Evolutionary conservation across 495 filamentous ascomycete genomes (phyloP).

Genomic region (Neurospora sp.): DNA sequence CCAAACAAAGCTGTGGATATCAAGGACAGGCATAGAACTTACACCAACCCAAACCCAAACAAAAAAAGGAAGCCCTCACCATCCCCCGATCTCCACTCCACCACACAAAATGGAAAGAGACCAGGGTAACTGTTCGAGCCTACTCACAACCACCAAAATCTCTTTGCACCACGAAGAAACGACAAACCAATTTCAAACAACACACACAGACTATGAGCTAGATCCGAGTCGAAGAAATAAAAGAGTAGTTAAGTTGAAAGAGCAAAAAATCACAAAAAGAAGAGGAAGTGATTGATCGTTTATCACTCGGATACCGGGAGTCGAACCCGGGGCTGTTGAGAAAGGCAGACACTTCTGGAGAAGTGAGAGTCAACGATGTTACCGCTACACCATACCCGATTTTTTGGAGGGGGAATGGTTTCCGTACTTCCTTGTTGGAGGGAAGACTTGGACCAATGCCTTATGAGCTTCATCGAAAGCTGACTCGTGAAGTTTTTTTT

Average conservation of each 20-base stretch:
- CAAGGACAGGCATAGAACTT: background rate
- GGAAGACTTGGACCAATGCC: too few relatives aligned
- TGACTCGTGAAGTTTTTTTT: too few relatives aligned
- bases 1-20: background rate
- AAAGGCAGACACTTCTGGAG: too few relatives aligned
- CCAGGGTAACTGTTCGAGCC: background rate
- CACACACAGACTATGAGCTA: too few relatives aligned
- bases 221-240: background rate
- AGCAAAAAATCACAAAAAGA: background rate
- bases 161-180: too few relatives aligned
- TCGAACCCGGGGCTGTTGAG: too few relatives aligned
- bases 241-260: background rate
- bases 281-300: background rate
- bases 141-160: background rate
- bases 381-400: background rate
- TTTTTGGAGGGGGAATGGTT: background rate
- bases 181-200: too few relatives aligned
- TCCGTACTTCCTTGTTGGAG: background rate
- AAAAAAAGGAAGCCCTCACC: background rate
- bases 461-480: too few relatives aligned
- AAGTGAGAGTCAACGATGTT: background rate
- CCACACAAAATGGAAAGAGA: background rate
- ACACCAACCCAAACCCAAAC: background rate
- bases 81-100: background rate
- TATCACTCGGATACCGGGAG: background rate